Conservation (phyloP, 1,139 yeast genomes). For the Wickerhamiella infanticola region DNA sequence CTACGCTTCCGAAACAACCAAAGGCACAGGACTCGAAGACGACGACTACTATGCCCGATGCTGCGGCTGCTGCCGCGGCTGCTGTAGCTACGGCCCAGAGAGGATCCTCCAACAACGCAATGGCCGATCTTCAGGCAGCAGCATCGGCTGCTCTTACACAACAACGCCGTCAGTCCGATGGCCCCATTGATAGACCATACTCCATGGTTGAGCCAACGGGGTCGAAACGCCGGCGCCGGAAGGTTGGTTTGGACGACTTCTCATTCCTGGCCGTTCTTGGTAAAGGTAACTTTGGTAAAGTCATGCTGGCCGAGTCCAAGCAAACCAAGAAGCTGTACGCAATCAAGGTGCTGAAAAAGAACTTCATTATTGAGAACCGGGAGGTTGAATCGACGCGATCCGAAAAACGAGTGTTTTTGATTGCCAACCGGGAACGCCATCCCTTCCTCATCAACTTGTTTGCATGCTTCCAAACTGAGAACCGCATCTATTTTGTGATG, state of each 20-base stretch:
- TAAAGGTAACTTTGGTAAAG: slow-evolving; percentile 96
- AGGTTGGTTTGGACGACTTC: slow-evolving; percentile 89
- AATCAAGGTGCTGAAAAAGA: slow-evolving; percentile 87
- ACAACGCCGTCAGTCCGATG: not conserved
- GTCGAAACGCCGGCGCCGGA: slow-evolving; percentile 27
- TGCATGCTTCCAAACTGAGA: slow-evolving; percentile 96
- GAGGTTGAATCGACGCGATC: slow-evolving; percentile 91
- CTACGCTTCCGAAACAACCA: not conserved
- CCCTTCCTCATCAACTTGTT: slow-evolving; percentile 84
- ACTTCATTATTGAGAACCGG: slow-evolving; percentile 84
- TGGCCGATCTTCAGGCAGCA: slow-evolving; percentile 3
- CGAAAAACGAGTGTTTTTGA: slow-evolving; percentile 78
- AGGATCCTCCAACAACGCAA: not conserved
- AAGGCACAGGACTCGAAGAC: not conserved
- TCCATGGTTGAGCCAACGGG: slow-evolving; percentile 1
- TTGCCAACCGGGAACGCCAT: slow-evolving; percentile 81
- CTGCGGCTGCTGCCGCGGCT: not conserved
- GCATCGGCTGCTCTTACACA: slow-evolving; percentile 2
- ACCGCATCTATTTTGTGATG: slow-evolving; percentile 94
- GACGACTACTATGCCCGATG: not conserved
- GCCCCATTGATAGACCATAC: not conserved
- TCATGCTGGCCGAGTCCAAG: slow-evolving; percentile 88
- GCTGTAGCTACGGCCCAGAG: not conserved
- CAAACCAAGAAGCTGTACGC: slow-evolving; percentile 72
- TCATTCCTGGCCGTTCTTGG: slow-evolving; percentile 88